Evolutionary conservation across 805 yeast genomes (phyloP), one percentile per base, ranked within the genome.

Genomic region (Nakazawaea wyomingensis): DNA sequence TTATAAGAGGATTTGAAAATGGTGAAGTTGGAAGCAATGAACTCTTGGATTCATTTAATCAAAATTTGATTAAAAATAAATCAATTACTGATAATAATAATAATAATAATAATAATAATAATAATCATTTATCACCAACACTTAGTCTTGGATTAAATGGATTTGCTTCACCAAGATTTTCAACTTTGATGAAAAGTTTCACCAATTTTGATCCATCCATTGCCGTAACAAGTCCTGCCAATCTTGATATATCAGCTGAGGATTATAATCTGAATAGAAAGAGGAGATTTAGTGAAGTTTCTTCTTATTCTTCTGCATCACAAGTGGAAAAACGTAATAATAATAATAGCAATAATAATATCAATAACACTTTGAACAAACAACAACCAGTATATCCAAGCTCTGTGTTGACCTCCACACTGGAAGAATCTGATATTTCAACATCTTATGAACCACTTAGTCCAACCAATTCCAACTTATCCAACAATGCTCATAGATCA

Each of bases 101-200:
- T n/a, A n/a, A n/a, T n/a, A n/a, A n/a, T n/a, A n/a, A n/a, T n/a
- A n/a, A n/a, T n/a, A n/a, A 29, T 29, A 14, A 8, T n/a, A 22
- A 41, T n/a, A 34, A 29, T 34, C 38, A 17, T 16, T 18, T 14
- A 6, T 32, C 46, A 3, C 35, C 38, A 27, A 27, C 38, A 2
- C 11, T 34, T 11, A 37, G 34, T 17, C 21, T 14, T 19, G 22
- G 14, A 6, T 4, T 9, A 10, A 29, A 20, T 29, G 35, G 22
- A 2, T 21, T 48, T 4, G 38, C 50, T 17, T 57, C 60, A 13
- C 61, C 63, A 11, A 46, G 54, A 9, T 54, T 57, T 34, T 54
- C 61, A 5, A 49, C 53, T 18, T 44, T 59, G 39, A 50, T 57
- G 39, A 50, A 39, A 27, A 60, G 59, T 5, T 58, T 58, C 45